A percentile compares a stretch with the other conserved stretches of the same genome.
phyloP scores from a whole-genome alignment of 768 basidiomycete species.

The Naganishia onofrii region DNA sequence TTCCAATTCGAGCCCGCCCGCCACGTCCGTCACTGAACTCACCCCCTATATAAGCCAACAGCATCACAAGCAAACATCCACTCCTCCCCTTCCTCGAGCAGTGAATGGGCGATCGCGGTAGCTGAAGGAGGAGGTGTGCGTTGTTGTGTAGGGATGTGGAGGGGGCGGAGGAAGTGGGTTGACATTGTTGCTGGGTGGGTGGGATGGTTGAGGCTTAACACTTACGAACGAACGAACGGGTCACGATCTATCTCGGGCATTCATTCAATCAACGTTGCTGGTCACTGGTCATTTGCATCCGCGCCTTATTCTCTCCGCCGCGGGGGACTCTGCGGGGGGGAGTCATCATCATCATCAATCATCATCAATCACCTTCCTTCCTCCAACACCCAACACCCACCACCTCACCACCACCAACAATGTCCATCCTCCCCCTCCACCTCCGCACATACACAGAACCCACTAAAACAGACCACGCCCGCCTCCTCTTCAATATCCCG shows the following conservation, averaged over 20 bases:
- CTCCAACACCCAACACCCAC: background rate
- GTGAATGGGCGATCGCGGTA: conserved; percentile 9
- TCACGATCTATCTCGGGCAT: no score
- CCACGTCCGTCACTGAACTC: no score
- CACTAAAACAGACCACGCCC: conserved; percentile 76
- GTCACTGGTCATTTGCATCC: no score
- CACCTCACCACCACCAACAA: conserved; percentile 24
- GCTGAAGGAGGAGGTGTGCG: background rate
- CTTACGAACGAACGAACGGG: no score
- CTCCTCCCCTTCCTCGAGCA: conserved; percentile 66
- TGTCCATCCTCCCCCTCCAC: conserved; percentile 56
- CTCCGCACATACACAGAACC: conserved; percentile 90
- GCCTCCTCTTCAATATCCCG: conserved; percentile 82
- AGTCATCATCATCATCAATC: no score
- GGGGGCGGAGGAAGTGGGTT: background rate
- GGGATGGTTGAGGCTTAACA: no score
- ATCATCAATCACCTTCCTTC: background rate
- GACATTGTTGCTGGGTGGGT: no score
- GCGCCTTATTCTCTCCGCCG: no score
- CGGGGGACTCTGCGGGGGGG: no score
- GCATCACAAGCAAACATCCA: conserved; percentile 68
- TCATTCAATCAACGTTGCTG: no score
- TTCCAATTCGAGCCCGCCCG: no score
- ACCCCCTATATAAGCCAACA: conserved; percentile 93
- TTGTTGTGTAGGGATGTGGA: background rate